Base-by-base conservation (phyloP, 345 rosid genomes). In the Citrus cavaleriei region DNA sequence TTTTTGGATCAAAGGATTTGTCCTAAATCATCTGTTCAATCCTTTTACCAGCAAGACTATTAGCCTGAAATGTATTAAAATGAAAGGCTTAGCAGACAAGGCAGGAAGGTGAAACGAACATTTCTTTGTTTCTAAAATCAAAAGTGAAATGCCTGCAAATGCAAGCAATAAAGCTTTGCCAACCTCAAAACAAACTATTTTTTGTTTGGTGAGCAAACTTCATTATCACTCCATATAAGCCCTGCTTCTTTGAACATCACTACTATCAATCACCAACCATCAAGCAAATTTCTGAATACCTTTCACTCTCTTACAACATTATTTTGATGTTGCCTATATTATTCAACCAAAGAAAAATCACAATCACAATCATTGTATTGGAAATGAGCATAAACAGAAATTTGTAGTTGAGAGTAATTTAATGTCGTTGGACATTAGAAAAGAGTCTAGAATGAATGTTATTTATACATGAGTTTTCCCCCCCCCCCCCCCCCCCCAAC, bases 101-200 rank as follows among this genome's bases (percentile, higher is more conserved):
- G 4, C 76, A 83, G 91, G 91, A 86, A 82, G 93, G 86, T 88
- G 86, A 81, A 77, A 78, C 75, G 79, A 72, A 76, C 79, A 77
- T 80, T 75, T 86, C 85, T 34, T 4, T 49, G 70, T 70, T 25
- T 38, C 64, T 65, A 58, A 27, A n/a, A 75, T 63, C 37, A 9
- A 19, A 8, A 78, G 64, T 12, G 69, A 77, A 82, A 61, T 82
- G 75, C 46, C 92, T 83, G 88, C 77, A 51, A 85, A 59, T 65
- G 83, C 88, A 88, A 87, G 93, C 91, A 84, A 90, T 77, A 69
- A 62, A 28, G 42, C 30, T n/a, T 83, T 62, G 80, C 82, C 86
- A 80, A 75, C 80, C 82, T 72, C 80, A 57, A 79, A 65, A 27
- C n/a, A 8, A 3, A 0, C 42, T 0, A 2, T 35, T 77, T 73